Evolutionary conservation across 805 yeast species (phyloP), one percentile per base, ranked within the genome.

Genomic region (Yarrowia deformans): DNA sequence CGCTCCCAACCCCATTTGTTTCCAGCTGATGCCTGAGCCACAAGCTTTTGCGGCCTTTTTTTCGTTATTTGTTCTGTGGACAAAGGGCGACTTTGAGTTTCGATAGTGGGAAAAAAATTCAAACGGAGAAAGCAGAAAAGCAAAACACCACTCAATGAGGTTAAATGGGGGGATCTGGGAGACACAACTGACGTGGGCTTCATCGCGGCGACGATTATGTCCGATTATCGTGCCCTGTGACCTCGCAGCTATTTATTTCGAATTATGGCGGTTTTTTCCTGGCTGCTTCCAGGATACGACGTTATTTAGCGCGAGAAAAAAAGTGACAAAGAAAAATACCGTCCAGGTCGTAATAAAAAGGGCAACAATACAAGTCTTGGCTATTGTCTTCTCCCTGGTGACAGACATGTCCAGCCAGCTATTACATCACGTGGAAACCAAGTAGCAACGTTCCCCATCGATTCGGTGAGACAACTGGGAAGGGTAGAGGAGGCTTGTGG

Each of bases 31-130:
- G 60, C 60, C 60, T 54, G 42, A 37, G 32, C 43, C 13, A 34
- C 60, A 19, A 19, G 45, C 34, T 52, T 52, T 54, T 54, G 60
- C 60, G 60, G 45, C 56, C 42, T 54, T 54, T 52, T 50, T 52
- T 14, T 54, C 19, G 45, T 54, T 23, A 54, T 54, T 39, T 39
- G 45, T 54, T 37, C 12, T 23, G 14, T 19, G 14, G 16, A 54
- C 45, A 37, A 54, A 54, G 45, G 14, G 13, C 32, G 2, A 6
- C 29, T 19, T 19, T 54, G 34, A 9, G 60, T 54, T 54, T 54
- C 34, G 60, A 54, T 54, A 54, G 45, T 54, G 58, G 40, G 39
- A 54, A 54, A 54, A 54, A 54, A 37, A 54, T 54, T 54, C 10
- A 35, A 54, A 37, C 32, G 7, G 23, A 23, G 40, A 8, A 35